A percentile compares a stretch with the other conserved stretches of the same genome.
phyloP scores from a whole-genome alignment of 345 rosid genomes.

The Moringa oleifera region DNA sequence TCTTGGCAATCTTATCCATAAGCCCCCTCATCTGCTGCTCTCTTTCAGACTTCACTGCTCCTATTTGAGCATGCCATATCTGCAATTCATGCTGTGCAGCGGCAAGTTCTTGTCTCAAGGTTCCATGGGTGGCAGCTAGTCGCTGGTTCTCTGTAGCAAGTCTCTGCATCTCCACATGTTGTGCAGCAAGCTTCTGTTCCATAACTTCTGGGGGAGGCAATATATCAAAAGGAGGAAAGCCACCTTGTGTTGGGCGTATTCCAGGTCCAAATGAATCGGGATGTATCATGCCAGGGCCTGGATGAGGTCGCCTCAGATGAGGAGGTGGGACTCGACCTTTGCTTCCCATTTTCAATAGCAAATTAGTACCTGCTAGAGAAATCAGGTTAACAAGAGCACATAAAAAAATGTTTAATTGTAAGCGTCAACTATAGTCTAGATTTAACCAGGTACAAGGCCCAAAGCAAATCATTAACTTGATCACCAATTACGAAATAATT shows the following conservation, averaged over 20 bases:
- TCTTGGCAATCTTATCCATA: conserved; percentile 57
- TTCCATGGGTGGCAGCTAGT: conserved; percentile 74
- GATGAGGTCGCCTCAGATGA: conserved; percentile 61
- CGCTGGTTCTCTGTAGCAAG: conserved; percentile 90
- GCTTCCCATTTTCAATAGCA: conserved; percentile 53
- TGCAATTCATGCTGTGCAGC: conserved; percentile 92
- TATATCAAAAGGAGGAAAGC: conserved; percentile 59
- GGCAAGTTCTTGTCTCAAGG: conserved; percentile 75
- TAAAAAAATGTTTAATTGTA: neutral
- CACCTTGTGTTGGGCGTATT: conserved; percentile 40
- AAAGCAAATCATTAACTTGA: too few species aligned
- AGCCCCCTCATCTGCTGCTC: conserved; percentile 72
- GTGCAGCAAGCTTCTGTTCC: conserved; percentile 85
- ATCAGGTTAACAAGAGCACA: neutral
- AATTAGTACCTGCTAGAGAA: conserved; percentile 19
- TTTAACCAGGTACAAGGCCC: neutral
- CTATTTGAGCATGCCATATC: conserved; percentile 67
- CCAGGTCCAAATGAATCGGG: conserved; percentile 56
- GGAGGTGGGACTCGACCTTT: conserved; percentile 74
- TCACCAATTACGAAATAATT: neutral
- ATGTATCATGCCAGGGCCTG: conserved; percentile 51
- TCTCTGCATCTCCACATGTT: conserved; percentile 79
- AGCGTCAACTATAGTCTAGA: neutral
- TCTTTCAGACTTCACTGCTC: conserved; percentile 65
- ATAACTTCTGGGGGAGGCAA: conserved; percentile 75